Conservation (phyloP, 768 basidiomycete genomes). For the Suillus decipiens region DNA sequence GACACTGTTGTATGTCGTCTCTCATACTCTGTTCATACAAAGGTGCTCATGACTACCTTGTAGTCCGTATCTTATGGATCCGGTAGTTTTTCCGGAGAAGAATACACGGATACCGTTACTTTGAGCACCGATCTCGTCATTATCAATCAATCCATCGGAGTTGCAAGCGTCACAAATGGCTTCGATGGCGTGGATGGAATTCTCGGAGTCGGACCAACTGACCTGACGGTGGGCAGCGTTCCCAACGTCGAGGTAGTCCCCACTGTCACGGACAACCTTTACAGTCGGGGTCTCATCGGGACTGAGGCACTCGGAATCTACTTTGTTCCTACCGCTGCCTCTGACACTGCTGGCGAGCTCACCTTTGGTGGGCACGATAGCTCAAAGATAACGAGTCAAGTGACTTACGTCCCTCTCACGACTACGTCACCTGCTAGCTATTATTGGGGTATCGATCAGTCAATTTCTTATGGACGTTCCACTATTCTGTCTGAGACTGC, state of each 20-base stretch:
- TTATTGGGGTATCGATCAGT: conserved; percentile 36
- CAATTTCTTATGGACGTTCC: conserved; percentile 27
- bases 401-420: conserved; percentile 29
- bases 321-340: conserved; percentile 27
- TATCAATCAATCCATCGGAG: conserved; percentile 38
- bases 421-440: conserved; percentile 20
- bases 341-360: conserved; percentile 25
- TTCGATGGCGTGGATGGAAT: conserved; percentile 40
- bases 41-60: conserved; percentile 3
- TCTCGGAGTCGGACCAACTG: conserved; percentile 37
- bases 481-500: conserved; percentile 26
- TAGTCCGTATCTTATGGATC: conserved; percentile 24
- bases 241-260: conserved; percentile 20
- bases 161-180: conserved; percentile 28
- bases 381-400: conserved; percentile 12
- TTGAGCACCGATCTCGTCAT: conserved; percentile 19
- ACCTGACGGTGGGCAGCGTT: conserved; percentile 31
- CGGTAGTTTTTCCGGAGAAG: conserved; percentile 19
- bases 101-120: conserved; percentile 23
- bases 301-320: conserved; percentile 34
- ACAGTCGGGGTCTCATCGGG: conserved; percentile 28
- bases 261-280: conserved; percentile 39
- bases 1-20: conserved; percentile 19
- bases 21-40: not conserved
- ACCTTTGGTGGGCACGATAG: conserved; percentile 31